Evolutionary conservation across 495 filamentous ascomycete species (phyloP).

Genomic region (Aspergillus egyptiacus): DNA sequence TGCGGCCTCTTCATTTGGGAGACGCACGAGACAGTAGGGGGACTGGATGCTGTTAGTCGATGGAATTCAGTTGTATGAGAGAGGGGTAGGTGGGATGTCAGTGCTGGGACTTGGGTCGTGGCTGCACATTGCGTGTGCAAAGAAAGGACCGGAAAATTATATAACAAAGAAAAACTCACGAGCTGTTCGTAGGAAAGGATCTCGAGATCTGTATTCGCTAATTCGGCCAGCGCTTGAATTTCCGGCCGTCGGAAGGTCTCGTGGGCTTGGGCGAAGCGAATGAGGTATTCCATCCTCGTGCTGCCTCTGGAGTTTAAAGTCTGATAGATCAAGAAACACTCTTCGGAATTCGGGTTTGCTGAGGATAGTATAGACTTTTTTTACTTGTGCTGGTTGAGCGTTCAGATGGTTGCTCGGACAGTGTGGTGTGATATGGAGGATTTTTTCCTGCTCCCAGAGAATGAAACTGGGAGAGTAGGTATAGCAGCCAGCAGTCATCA

Average conservation of each 20-base stretch:
- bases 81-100: too few relatives aligned
- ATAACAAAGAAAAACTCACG: conserved; percentile 46
- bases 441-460: background rate
- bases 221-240: conserved; percentile 70
- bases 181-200: conserved; percentile 64
- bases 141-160: conserved; percentile 2
- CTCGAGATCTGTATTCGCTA: conserved; percentile 62
- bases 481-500: background rate
- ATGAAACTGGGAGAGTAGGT: background rate
- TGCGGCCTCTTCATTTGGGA: conserved; percentile 62
- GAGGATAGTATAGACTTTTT: too few relatives aligned
- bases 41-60: conserved; percentile 49
- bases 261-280: conserved; percentile 85
- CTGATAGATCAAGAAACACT: too few relatives aligned
- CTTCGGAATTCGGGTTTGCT: background rate
- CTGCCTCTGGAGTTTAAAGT: background rate
- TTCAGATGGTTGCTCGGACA: background rate
- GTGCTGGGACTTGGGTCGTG: background rate
- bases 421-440: background rate
- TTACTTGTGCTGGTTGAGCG: background rate
- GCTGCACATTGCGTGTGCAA: too few relatives aligned
- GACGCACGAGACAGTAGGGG: conserved; percentile 74
- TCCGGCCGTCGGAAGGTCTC: conserved; percentile 86
- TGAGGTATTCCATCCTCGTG: conserved; percentile 65
- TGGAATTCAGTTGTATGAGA: background rate